Base-by-base conservation (phyloP, 225 moss, liverwort and hornwort genomes). In the Physcomitrium patens region DNA sequence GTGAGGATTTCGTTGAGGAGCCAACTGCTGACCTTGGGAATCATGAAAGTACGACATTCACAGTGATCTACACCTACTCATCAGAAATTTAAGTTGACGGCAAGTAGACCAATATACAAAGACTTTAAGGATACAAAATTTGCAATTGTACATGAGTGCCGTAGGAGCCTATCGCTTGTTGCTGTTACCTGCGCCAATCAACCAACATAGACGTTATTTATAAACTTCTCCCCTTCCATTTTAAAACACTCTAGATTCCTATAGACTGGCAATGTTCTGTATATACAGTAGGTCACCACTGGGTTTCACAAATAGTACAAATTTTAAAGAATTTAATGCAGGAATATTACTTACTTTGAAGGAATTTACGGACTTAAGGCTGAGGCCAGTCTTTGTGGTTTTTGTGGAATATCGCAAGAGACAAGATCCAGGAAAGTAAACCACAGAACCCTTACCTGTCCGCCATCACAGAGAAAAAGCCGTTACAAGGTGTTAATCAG, bases 111-210 rank as follows among this genome's bases (percentile, higher is more conserved):
- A 49, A 62, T 11, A 68, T 8, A 42, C 17, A 41, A 26, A 50
- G 12, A 46, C 60, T 28, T 13, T 43, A 75, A 70, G 88, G 91
- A 91, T 91, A 88, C 90, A 61, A 86, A 79, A 68, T 83, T 86
- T 41, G 89, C 80, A 44, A 93, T 83, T 65, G 89, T 85, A 60
- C 80, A 83, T 14, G 87, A 37, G 31, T 37, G 79, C 62, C 87
- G 84, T 10, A 96, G 71, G 48, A 93, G 89, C 70, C 81, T 85
- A 31, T 96, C 93, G 78, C 93, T 94, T 48, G 92, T 96, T 47
- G 81, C 86, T 68, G 86, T 90, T 67, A 96, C 88, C 94, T 94
- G 84, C 81, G 72, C 77, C 61, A 43, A 42, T 67, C 69, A 45
- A 71, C 26, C 12, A 46, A 63, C 22, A 47, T 27, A 18, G 13